Base-by-base conservation (phyloP, 176 grass and related monocot species). In the Miscanthus lutarioriparius region DNA sequence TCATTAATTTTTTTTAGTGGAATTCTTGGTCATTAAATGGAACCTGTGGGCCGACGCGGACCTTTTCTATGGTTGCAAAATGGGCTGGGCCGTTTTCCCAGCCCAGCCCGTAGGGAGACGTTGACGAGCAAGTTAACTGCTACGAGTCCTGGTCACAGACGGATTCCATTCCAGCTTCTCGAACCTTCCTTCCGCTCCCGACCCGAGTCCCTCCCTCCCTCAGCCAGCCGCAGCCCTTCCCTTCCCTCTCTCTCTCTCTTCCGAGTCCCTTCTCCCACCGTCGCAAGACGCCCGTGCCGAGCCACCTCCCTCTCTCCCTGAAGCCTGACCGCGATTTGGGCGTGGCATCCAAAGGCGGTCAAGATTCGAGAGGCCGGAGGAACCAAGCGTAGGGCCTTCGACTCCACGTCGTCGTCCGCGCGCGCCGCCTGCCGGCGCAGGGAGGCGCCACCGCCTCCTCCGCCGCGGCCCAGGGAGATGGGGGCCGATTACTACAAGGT, bases 401-500 rank as follows among this genome's bases (percentile, higher is more conserved):
- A 59, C 54, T 67, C 41, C 4, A 79, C 74, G 20, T 74, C 88
- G 14, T 86, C 89, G 12, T 79, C 62, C 69, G 63, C 80, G 68
- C 79, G 84, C 8, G 38, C 84, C 69, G 17, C 39, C 38, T 76
- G 78, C 78, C 74, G 79, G 37, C 80, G 84, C 20, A 87, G 74
- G 76, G 87, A 88, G 36, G 67, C 78, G 47, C 28, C 78, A 10
- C 68, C 56, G 47, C 30, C 78, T n/a, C 75, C 54, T 10, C 9
- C 45, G 32, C 48, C 49, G 53, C 43, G 43, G 11, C 37, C 6
- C 25, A 79, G 70, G 72, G 77, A 90, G 32, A 98, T 98, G 96
- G 91, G 91, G 70, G 70, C 92, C 68, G 96, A 98, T 78, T 98
- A 95, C 88, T 98, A 95, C 86, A 95, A 92, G 87, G 81, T 98